Evolutionary conservation across 352 stramenopile species (phyloP), one percentile per base, ranked within the genome.

Genomic region (Globisporangium mamillatum): DNA sequence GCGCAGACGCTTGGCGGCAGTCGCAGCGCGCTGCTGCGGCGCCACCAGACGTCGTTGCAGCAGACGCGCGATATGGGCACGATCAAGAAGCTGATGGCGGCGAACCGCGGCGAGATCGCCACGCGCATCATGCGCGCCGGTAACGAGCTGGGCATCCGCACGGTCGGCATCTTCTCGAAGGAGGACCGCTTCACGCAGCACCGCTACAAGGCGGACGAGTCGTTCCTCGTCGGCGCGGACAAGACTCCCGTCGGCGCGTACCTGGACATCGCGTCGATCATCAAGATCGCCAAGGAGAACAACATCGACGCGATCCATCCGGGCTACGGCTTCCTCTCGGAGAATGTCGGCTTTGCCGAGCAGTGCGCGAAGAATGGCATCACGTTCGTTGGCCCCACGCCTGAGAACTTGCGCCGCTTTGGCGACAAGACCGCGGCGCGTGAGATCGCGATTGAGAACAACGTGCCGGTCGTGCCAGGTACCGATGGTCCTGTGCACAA

Each of bases 71-170:
- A 90, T 70, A 80, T 81, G 65, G 85, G 81, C 74, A 88, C 78
- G 46, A 94, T 99, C 80, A 95, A 95, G 62, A 99, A 99, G 75
- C 75, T 99, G 55, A 90, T 99, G 87, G 95, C 95, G 9, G 97
- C 97, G 38, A 99, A 99, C 85, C 94, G 98, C 36, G 98, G 97
- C 38, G 98, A 99, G 79, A 99, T 99, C 79, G 97, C 97, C 10
- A 97, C 96, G 50, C 90, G 97, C 24, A 98, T 99, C 71, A 98
- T 98, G 82, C 89, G 97, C 59, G 95, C 96, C 0, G 86, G 84
- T 5, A 97, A 96, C 62, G 96, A 99, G 76, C 83, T 99, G 48
- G 94, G 91, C 52, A 88, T 98, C 60, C 79, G 82, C 61, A 98
- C 95, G 18, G 93, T 97, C 32, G 93, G 81, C 44, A 90, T 98